These are phyloP conservation scores for Bromus sterilis DNA, from an alignment of 176 grass and related monocot genomes.

Conservation along the genomic window DNA sequence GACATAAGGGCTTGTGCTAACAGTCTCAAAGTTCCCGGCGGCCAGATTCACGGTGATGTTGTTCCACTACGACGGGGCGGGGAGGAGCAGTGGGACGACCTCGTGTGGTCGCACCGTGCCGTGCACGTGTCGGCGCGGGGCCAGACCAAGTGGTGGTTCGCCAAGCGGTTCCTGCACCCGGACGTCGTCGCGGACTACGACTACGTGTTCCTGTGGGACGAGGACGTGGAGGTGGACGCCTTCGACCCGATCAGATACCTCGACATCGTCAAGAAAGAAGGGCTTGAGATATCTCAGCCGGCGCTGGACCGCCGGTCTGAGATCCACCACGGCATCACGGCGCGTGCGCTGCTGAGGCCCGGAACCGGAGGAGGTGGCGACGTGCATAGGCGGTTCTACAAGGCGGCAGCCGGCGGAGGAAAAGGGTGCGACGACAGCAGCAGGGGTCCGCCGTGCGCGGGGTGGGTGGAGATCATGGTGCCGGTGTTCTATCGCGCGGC, in stretches of 20 bases:
- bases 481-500: constrained; percentile 71
- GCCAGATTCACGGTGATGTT: constrained; percentile 52
- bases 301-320: constrained; percentile 61
- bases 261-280: constrained; percentile 31
- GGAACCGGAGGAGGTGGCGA: background rate
- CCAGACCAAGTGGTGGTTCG: constrained; percentile 97
- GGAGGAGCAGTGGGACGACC: constrained; percentile 48
- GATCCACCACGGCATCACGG: constrained; percentile 71
- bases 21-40: constrained; percentile 55
- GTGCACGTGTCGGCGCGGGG: constrained; percentile 47
- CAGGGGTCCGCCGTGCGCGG: constrained; percentile 66
- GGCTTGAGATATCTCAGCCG: constrained; percentile 78
- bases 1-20: no score
- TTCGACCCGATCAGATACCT: constrained; percentile 63
- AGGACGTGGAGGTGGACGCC: constrained; percentile 66
- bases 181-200: constrained; percentile 61
- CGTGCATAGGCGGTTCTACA: constrained; percentile 66
- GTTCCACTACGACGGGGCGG: constrained; percentile 78
- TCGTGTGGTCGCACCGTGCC: constrained; percentile 42
- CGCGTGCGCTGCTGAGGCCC: background rate
- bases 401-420: constrained; percentile 18
- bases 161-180: constrained; percentile 81
- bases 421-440: constrained; percentile 50
- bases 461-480: constrained; percentile 94
- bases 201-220: constrained; percentile 83